Evolutionary conservation across 768 basidiomycete species (phyloP), one percentile per base, ranked within the genome.

Genomic region (Galerina sulciceps): DNA sequence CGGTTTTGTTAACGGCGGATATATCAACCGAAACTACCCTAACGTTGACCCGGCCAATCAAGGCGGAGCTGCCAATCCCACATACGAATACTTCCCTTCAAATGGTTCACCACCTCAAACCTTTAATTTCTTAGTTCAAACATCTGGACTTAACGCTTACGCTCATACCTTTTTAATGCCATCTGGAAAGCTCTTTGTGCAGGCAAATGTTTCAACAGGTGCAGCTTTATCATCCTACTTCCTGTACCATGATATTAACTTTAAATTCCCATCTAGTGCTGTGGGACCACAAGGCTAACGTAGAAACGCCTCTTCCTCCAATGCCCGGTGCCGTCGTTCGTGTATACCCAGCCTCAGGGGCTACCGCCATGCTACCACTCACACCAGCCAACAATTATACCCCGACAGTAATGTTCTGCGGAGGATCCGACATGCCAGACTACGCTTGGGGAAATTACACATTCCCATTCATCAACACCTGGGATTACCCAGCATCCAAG

Each of bases 281-380:
- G 37, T 72, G 69, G 70, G 69, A 72, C 55, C 79, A 82, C 40
- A 65, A 73, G 6, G 73, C 69, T 37, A 91, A 91, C 67, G 54
- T 71, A 2, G 89, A 92, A 68, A 86, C 80, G 0, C 75, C 77
- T 1, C 79, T 93, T 5, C 91, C 91, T 1, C 75, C 83, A 60
- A 93, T 92, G 90, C 91, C 91, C 2, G 77, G 79, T 23, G 75
- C 79, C 41, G 86, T 96, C 38, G 85, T 85, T 20, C 89, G 94
- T 20, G 90, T 93, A 9, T 96, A 96, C 69, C 94, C 94, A 6
- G 96, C 90, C 0, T 94, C 94, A 10, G 94, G 92, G 23, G 96
- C 90, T 0, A 83, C 82, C 1, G 90, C 90, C 41, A 93, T 99
- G 90, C 82, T 99, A 0, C 96, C 96, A 8, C 81, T 99, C 17